Percentiles rank a stretch among this genome's conserved stretches.
These are phyloP conservation scores for Phytophthora rubi DNA, from an alignment of 352 stramenopile species.

Conservation along the genomic window DNA sequence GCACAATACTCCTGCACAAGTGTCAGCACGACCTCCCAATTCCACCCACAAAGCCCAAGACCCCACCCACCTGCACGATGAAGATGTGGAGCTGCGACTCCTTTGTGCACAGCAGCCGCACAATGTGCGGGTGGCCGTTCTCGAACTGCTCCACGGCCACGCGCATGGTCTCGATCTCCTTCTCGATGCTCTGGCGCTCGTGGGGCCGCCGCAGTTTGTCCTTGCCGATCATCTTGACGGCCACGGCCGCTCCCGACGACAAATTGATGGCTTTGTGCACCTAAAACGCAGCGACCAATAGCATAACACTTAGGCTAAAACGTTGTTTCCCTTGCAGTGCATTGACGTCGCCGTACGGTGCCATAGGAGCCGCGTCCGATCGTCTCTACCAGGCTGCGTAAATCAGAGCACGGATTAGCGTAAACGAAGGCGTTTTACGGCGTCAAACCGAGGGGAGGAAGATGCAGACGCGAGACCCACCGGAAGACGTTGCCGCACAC, in stretches of 20 bases:
- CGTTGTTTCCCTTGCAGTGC: neutral
- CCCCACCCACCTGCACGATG: conserved; percentile 66
- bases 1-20: conserved; percentile 75
- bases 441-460: neutral
- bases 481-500: conserved; percentile 85
- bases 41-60: no score
- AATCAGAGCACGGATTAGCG: conserved; percentile 11
- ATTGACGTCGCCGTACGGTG: conserved; percentile 46
- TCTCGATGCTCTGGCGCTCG: conserved; percentile 83
- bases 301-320: conserved; percentile 2
- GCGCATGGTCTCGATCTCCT: conserved; percentile 88
- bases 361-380: conserved; percentile 85
- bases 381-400: conserved; percentile 73
- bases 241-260: conserved; percentile 74
- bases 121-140: conserved; percentile 86
- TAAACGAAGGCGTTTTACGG: neutral
- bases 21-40: no score
- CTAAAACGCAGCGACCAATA: conserved; percentile 24
- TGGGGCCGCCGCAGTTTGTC: conserved; percentile 74
- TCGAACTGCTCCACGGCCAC: conserved; percentile 87
- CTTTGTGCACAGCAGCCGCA: conserved; percentile 81
- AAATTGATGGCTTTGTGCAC: conserved; percentile 88
- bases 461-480: conserved; percentile 34
- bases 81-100: conserved; percentile 86
- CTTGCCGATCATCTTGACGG: conserved; percentile 84